phyloP scores from a whole-genome alignment of 345 rosid genomes.

The Salix koriyanagi region DNA sequence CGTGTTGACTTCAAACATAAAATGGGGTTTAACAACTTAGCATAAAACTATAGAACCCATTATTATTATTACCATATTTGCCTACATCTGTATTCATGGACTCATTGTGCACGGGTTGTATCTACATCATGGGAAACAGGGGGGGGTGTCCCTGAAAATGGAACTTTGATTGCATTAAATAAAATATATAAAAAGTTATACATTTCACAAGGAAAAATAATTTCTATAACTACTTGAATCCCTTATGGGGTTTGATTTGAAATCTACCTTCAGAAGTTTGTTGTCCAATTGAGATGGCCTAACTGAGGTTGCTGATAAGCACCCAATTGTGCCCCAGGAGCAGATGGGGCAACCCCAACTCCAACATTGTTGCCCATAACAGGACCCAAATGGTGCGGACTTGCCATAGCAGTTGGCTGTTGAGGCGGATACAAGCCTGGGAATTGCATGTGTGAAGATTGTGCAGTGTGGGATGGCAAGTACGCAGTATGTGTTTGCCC shows the following conservation, averaged over 20 bases:
- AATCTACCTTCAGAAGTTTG: slow-evolving; percentile 63
- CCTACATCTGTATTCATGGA: neutral
- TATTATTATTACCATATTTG: neutral
- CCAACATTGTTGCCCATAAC: slow-evolving; percentile 83
- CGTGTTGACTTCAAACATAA: neutral
- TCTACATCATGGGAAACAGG: neutral
- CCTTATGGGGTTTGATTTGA: slow-evolving; percentile 22
- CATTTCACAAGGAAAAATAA: slow-evolving; percentile 24
- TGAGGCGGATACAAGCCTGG: slow-evolving; percentile 68
- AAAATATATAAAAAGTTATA: slow-evolving; percentile 7
- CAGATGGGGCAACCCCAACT: slow-evolving; percentile 62
- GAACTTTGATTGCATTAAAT: slow-evolving; percentile 20
- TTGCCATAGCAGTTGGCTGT: slow-evolving; percentile 63
- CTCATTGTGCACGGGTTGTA: neutral
- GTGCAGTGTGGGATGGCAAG: slow-evolving; percentile 70
- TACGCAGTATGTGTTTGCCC: slow-evolving; percentile 81
- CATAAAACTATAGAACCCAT: neutral
- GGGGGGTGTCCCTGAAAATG: neutral
- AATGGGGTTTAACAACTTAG: neutral
- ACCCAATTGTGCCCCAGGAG: slow-evolving; percentile 77
- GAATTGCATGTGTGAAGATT: slow-evolving; percentile 91
- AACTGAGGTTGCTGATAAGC: slow-evolving; percentile 84
- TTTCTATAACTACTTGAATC: slow-evolving; percentile 29
- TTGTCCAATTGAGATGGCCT: slow-evolving; percentile 88
- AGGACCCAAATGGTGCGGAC: slow-evolving; percentile 73